phyloP scores from a whole-genome alignment of 2,329 filamentous ascomycete genomes.

The Fusarium redolens region DNA sequence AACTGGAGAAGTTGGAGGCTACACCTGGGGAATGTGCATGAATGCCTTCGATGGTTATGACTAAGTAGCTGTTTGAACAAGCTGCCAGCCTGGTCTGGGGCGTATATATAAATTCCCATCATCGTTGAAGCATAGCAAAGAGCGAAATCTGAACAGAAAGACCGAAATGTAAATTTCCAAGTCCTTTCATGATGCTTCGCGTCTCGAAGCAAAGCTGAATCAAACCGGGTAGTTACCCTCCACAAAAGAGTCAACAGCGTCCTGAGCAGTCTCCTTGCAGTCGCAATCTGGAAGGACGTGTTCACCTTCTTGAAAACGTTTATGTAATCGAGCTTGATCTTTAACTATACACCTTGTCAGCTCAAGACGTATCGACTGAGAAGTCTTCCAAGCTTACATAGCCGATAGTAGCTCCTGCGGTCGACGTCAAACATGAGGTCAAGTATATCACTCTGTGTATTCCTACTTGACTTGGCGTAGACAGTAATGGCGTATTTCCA shows the following conservation, averaged over 20 bases:
- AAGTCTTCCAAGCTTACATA: not conserved
- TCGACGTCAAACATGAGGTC: not conserved
- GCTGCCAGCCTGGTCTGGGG: fast-evolving
- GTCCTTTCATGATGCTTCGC: too few species aligned
- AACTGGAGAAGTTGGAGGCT: too few species aligned
- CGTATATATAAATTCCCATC: not conserved
- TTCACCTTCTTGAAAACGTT: not conserved
- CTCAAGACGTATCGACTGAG: fast-evolving
- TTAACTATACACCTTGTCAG: not conserved
- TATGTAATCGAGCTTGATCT: not conserved
- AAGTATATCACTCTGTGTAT: not conserved
- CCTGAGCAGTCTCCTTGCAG: not conserved
- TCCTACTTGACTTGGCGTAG: not conserved
- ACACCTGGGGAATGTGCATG: fast-evolving
- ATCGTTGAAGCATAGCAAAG: too few species aligned
- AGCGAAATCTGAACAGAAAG: not conserved
- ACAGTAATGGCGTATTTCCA: not conserved
- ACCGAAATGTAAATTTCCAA: not conserved
- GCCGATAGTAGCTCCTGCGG: not conserved
- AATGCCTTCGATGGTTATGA: not conserved
- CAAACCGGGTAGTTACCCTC: not conserved
- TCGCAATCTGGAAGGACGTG: not conserved
- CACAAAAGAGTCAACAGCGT: not conserved
- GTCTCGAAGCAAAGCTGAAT: too few species aligned
- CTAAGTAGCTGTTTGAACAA: not conserved